phyloP scores from a whole-genome alignment of 805 yeast genomes.

The Diddensiella transvaalensis region DNA sequence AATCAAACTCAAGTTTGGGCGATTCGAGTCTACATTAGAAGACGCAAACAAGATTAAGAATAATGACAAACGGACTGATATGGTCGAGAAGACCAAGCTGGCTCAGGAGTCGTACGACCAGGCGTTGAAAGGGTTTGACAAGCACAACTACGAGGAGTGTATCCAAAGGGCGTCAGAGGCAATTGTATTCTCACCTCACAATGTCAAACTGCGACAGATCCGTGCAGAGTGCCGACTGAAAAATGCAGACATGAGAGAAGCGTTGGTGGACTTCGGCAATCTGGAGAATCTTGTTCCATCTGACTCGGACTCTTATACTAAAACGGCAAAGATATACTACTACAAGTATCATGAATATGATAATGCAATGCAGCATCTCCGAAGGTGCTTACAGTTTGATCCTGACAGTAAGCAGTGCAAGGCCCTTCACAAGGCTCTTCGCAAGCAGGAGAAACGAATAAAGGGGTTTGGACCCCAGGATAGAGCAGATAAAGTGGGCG shows the following conservation, averaged over 20 bases:
- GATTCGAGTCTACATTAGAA: slow-evolving; percentile 23
- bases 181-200: slow-evolving; percentile 29
- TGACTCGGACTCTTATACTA: slow-evolving; percentile 26
- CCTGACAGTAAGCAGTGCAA: slow-evolving; percentile 67
- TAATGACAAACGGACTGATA: slow-evolving; percentile 15
- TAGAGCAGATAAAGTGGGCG: slow-evolving; percentile 25
- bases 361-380: slow-evolving; percentile 48
- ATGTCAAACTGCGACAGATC: slow-evolving; percentile 24
- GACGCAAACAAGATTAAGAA: slow-evolving; percentile 20
- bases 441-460: slow-evolving; percentile 27
- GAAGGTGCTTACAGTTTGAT: slow-evolving; percentile 72
- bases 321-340: slow-evolving; percentile 39
- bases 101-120: slow-evolving; percentile 19
- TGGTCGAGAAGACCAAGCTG: slow-evolving; percentile 15
- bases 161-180: slow-evolving; percentile 26
- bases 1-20: slow-evolving; percentile 33
- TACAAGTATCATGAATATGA: slow-evolving; percentile 53
- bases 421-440: slow-evolving; percentile 30
- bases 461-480: slow-evolving; percentile 19
- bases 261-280: slow-evolving; percentile 34
- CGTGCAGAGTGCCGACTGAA: slow-evolving; percentile 35
- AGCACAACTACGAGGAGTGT: slow-evolving; percentile 24
- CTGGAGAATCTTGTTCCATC: slow-evolving; percentile 26
- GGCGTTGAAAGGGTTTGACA: slow-evolving; percentile 13
- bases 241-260: slow-evolving; percentile 31